These are phyloP conservation scores for Podaxis rugospora DNA, from an alignment of 768 basidiomycete species.

Conservation along the genomic window DNA sequence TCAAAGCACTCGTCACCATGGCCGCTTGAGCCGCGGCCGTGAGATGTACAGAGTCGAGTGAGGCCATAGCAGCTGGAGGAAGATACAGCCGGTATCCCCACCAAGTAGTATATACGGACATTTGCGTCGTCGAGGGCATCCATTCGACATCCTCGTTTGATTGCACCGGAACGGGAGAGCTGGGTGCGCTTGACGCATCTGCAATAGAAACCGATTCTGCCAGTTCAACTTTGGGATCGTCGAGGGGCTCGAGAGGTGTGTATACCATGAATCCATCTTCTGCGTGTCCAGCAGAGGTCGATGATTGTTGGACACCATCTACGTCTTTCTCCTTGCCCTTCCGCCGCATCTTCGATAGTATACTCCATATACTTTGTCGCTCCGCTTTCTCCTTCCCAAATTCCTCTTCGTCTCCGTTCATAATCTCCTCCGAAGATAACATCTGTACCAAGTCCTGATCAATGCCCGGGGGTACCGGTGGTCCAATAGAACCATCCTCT, in stretches of 20 bases:
- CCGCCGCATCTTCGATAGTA: slow-evolving; percentile 43
- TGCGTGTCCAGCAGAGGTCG: slow-evolving; percentile 27
- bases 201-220: slow-evolving; percentile 58
- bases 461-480: slow-evolving; percentile 37
- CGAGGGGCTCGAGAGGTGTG: slow-evolving; percentile 59
- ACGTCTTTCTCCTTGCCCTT: slow-evolving; percentile 15
- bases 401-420: slow-evolving; percentile 46
- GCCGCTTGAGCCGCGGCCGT: slow-evolving; percentile 72
- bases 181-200: background rate
- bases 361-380: slow-evolving; percentile 52
- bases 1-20: slow-evolving; percentile 68
- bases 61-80: slow-evolving; percentile 68
- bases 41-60: slow-evolving; percentile 57
- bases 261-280: slow-evolving; percentile 72
- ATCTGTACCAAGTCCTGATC: slow-evolving; percentile 46
- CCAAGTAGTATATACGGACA: slow-evolving; percentile 76
- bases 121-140: slow-evolving; percentile 70
- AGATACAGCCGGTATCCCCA: slow-evolving; percentile 78
- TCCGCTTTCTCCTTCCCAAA: slow-evolving; percentile 16
- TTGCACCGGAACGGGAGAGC: slow-evolving; percentile 16
- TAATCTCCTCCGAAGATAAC: slow-evolving; percentile 56
- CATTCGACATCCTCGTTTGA: slow-evolving; percentile 39
- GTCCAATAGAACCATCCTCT: slow-evolving; percentile 23
- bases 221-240: slow-evolving; percentile 61
- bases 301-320: slow-evolving; percentile 14